These are phyloP conservation scores for Ogataea hybrid DNA, from an alignment of 1,139 yeast species.

Conservation along the genomic window DNA sequence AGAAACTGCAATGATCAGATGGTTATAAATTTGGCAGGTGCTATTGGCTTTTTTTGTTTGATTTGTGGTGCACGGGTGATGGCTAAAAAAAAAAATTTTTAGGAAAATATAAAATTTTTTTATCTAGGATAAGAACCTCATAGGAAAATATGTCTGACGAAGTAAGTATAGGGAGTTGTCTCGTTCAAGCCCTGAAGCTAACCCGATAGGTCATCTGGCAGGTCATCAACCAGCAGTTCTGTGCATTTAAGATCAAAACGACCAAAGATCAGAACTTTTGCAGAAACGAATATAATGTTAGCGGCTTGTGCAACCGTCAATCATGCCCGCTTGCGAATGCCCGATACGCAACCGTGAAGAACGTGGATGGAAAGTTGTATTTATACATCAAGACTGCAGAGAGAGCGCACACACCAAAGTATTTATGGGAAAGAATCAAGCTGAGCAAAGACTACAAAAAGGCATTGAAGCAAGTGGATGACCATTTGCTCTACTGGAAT, in stretches of 20 bases:
- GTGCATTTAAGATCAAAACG: slow-evolving; percentile 58
- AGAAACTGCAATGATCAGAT: slow-evolving; percentile 4
- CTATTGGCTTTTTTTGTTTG: slow-evolving; percentile 3
- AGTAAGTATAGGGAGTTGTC: slow-evolving; percentile 10
- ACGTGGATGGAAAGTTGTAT: slow-evolving; percentile 82
- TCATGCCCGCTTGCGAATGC: slow-evolving; percentile 97
- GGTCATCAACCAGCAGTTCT: slow-evolving; percentile 57
- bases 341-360: slow-evolving; percentile 91
- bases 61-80: slow-evolving; percentile 11
- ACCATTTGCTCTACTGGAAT: slow-evolving; percentile 88
- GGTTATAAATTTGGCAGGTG: slow-evolving; percentile 4
- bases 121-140: slow-evolving; percentile 3
- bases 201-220: slow-evolving; percentile 48
- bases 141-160: slow-evolving; percentile 19
- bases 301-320: slow-evolving; percentile 88
- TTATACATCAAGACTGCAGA: slow-evolving; percentile 97
- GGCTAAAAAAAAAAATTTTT: slow-evolving; percentile 2
- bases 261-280: slow-evolving; percentile 57
- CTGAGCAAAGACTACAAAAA: slow-evolving; percentile 83
- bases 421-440: slow-evolving; percentile 91
- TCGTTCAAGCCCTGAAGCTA: not conserved
- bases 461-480: slow-evolving; percentile 87
- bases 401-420: slow-evolving; percentile 92
- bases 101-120: slow-evolving; percentile 8
- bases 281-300: slow-evolving; percentile 58